phyloP scores from a whole-genome alignment of 371 early-diverging fungal species.

The Vairimorpha apis region DNA sequence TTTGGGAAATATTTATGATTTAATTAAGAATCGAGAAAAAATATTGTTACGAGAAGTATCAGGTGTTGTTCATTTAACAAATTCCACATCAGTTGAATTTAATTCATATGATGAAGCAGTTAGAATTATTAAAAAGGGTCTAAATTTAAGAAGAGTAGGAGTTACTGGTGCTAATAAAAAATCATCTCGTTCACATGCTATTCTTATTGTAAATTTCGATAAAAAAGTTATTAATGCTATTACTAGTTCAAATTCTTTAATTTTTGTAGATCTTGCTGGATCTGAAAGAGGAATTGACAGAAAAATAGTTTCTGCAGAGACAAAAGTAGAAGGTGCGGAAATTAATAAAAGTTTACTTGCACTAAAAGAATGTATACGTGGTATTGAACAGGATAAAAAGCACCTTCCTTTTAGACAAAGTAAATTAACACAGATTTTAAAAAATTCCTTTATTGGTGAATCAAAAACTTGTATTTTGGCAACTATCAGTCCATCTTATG shows the following conservation, averaged over 20 bases:
- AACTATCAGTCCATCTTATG: conserved; percentile 78
- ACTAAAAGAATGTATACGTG: conserved; percentile 89
- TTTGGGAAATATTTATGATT: conserved; percentile 42
- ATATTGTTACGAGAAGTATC: conserved; percentile 63
- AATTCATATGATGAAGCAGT: conserved; percentile 70
- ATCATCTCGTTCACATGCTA: conserved; percentile 92
- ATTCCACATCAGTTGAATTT: conserved; percentile 73
- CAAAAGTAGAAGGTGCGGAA: conserved; percentile 89
- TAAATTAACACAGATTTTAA: conserved; percentile 87
- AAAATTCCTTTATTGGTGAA: conserved; percentile 90
- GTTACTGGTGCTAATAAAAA: conserved; percentile 85
- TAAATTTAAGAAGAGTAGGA: conserved; percentile 64
- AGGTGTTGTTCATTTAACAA: conserved; percentile 75
- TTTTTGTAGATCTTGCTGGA: conserved; percentile 94
- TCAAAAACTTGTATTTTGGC: conserved; percentile 92
- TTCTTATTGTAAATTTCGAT: conserved; percentile 60
- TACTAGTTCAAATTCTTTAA: conserved; percentile 50
- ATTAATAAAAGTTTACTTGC: conserved; percentile 93
- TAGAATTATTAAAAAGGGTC: conserved; percentile 80
- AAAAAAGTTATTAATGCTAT: not conserved
- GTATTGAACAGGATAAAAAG: conserved; percentile 77
- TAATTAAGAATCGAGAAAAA: conserved; percentile 27
- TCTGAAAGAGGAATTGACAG: conserved; percentile 94
- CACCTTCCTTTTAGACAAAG: conserved; percentile 90
- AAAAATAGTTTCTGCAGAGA: conserved; percentile 76